Conservation (phyloP, 805 yeast genomes). For the Candida namnaoensis region DNA sequence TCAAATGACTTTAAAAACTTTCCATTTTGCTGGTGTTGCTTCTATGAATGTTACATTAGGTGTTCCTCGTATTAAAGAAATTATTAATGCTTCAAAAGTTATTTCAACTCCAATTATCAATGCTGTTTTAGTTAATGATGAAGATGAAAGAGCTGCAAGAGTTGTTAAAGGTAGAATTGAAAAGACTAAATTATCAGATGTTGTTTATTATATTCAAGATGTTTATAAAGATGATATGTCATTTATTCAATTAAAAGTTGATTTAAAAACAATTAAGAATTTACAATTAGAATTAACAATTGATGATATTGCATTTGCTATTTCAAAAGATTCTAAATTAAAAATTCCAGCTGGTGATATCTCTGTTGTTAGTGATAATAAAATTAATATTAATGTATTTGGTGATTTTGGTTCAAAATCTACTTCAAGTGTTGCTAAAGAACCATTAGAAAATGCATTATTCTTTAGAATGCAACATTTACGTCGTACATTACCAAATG, state of each 20-base stretch:
- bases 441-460: constrained; percentile 36
- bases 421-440: constrained; percentile 31
- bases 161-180: constrained; percentile 97
- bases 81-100: constrained; percentile 91
- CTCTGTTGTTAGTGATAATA: constrained; percentile 53
- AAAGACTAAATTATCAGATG: constrained; percentile 80
- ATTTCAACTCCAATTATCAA: constrained; percentile 96
- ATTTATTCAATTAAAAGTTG: constrained; percentile 73
- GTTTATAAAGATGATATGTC: constrained; percentile 79
- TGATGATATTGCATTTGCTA: constrained; percentile 79
- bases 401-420: constrained; percentile 34
- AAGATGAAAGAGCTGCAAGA: constrained; percentile 96
- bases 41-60: constrained; percentile 98
- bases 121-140: constrained; percentile 85
- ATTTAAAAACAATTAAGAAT: constrained; percentile 75
- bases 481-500: constrained; percentile 75
- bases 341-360: constrained; percentile 74
- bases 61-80: constrained; percentile 98
- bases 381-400: constrained; percentile 54
- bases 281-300: constrained; percentile 83
- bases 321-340: constrained; percentile 78
- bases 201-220: constrained; percentile 86
- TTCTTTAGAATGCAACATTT: constrained; percentile 87
- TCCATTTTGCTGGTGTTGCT: constrained; percentile 99
- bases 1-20: constrained; percentile 92